Base-by-base conservation (phyloP, 768 basidiomycete species). In the Vararia minispora region DNA sequence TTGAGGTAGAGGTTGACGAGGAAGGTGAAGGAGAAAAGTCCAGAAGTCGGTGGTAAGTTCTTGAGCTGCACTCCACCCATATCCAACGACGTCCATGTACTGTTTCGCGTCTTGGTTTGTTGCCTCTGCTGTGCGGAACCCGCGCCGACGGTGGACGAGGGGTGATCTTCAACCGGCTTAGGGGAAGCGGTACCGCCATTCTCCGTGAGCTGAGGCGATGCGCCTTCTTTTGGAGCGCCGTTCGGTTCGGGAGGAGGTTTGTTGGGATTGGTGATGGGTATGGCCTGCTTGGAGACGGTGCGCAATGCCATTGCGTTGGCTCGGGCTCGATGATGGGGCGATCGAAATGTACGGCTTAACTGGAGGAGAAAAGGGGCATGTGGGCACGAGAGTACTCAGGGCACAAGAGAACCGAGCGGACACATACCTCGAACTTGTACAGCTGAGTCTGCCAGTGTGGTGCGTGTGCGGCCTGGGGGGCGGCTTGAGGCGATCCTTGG, bases 41-140 rank as follows among this genome's bases (percentile, higher is more conserved):
- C 79, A 32, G 80, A 83, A 6, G 63, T 68, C 5, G 77, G 62
- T 25, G 92, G 86, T 35, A 99, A 69, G 47, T 83, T 88, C 69
- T 92, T 94, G 55, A 99, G 77, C 47, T 77, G 76, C 48, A 95
- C 79, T 12, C 95, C 95, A 38, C 95, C 94, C 78, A 99, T 88
- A 61, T 99, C 95, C 33, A 99, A 65, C 14, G 87, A 86, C 21
- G 63, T 81, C 92, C 94, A 99, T 9, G 73, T 75, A 59, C 76
- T 84, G 54, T 75, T 72, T 33, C 83, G 76, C 6, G 79, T 75
- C 45, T 74, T 72, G 28, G 66, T 63, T 30, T 72, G 69, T 4
- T 75, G 76, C 52, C 80, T 72, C 30, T 77, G 71, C 16, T 72
- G 70, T 54, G 78, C 75, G 21, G 76, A 65, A 28, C 83, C 65